Evolutionary conservation across 495 filamentous ascomycete species (phyloP), one percentile per base, ranked within the genome.

Genomic region (Penicillium goetzii): DNA sequence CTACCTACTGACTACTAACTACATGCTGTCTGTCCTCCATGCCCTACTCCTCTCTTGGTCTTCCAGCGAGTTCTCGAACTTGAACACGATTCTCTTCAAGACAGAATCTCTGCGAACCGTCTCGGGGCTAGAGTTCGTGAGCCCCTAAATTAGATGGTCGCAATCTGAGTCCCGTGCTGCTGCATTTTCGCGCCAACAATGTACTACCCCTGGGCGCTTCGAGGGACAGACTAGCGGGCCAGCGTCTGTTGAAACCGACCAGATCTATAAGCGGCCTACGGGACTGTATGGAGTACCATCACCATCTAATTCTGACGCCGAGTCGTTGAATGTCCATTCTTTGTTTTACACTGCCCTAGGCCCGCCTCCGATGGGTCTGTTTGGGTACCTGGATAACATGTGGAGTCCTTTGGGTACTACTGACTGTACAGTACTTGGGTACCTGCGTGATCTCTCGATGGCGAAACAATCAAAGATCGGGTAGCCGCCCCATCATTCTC

Each of bases 191-290:
- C 56, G 28, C 56, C 41, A 28, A 21, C 25, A 3, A 28, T 40
- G 3, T 2, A 28, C 15, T 28, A 7, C 19, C 45, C 28, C 57
- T 32, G 15, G 45, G 32, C 45, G 58, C 33, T 51, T 51, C 32
- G 8, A 50, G n/a, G 17, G 41, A 23, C 12, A 51, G 30, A 2
- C 21, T 15, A 36, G 32, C 45, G 32, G 30, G 45, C 58, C 51
- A 49, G 53, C 56, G 61, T 36, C 57, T 60, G 38, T 56, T 60
- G 57, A 60, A 56, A 56, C 56, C 12, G 9, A 30, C 7, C 26
- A 15, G 12, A 53, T 47, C 19, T 47, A 23, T 47, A 47, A 23
- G 25, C 43, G 21, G 43, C 4, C 8, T 4, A 45, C 6, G 4
- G 9, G 12, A 23, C 19, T 45, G 36, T 17, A 41, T 4, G 6